phyloP scores from a whole-genome alignment of 352 stramenopile genomes.

The Phytopythium vexans region DNA sequence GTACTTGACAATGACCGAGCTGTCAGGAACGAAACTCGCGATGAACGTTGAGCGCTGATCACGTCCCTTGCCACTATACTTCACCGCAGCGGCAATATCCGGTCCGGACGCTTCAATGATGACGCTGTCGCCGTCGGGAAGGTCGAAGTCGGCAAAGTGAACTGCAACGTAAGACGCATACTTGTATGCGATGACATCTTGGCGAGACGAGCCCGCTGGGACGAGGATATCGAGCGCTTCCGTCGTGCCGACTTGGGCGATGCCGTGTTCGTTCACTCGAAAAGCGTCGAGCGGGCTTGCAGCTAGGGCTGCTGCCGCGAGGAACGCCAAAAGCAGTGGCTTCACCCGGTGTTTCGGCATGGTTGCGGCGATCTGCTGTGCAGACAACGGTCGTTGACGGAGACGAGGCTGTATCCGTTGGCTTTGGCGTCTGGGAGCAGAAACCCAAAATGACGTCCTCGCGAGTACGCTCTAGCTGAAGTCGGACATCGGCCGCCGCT shows the following conservation, averaged over 20 bases:
- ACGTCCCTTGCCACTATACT: conserved; percentile 35
- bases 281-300: neutral
- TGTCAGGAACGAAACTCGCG: conserved; percentile 37
- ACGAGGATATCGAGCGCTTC: conserved; percentile 27
- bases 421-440: neutral
- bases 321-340: neutral
- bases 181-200: conserved; percentile 41
- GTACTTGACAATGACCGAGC: conserved; percentile 45
- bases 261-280: conserved; percentile 15
- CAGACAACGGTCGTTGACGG: too few species aligned
- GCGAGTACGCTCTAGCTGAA: too few species aligned
- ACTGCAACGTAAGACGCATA: conserved; percentile 52
- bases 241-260: conserved; percentile 33
- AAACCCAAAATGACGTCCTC: neutral
- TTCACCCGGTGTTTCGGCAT: neutral
- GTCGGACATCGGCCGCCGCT: too few species aligned
- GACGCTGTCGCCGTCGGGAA: conserved; percentile 48
- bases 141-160: conserved; percentile 47
- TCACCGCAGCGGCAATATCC: conserved; percentile 16
- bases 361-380: too few species aligned
- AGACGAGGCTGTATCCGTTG: neutral
- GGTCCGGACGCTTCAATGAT: conserved; percentile 34
- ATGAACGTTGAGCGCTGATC: conserved; percentile 36
- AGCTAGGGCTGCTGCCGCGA: too few species aligned
- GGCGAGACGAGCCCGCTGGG: conserved; percentile 13